Percentiles rank a stretch among this genome's conserved stretches.
Evolutionary conservation across 2,329 filamentous ascomycete species (phyloP).

Genomic region (Leptographium radiaticola): DNA sequence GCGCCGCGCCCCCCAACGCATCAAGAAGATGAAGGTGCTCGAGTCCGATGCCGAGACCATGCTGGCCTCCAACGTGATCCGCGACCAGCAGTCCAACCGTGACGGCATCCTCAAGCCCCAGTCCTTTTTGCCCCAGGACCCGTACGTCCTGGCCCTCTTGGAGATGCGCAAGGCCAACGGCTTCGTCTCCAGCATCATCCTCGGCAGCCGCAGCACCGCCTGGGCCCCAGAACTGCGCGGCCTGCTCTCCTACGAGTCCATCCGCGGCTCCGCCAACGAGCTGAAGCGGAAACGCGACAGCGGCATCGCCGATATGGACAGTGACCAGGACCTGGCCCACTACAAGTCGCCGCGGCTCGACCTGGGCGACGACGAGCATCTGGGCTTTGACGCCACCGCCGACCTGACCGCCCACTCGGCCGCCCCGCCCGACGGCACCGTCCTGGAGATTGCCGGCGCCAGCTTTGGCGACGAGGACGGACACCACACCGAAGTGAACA

Average conservation of each 20-base stretch:
- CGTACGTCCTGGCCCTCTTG: slow-evolving; percentile 73
- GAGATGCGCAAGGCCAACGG: slow-evolving; percentile 84
- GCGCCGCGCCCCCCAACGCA: slow-evolving; percentile 57
- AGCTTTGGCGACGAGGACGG: slow-evolving; percentile 30
- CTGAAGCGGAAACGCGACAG: slow-evolving; percentile 91
- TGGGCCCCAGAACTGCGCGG: slow-evolving; percentile 91
- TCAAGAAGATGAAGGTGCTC: slow-evolving; percentile 66
- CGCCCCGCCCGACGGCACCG: slow-evolving; percentile 44
- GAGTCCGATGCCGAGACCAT: slow-evolving; percentile 71
- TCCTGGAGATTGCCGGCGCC: slow-evolving; percentile 51
- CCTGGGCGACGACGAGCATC: slow-evolving; percentile 51
- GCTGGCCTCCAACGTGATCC: slow-evolving; percentile 64
- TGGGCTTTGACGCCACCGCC: slow-evolving; percentile 26
- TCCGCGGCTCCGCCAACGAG: slow-evolving; percentile 57
- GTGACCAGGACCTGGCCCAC: slow-evolving; percentile 46
- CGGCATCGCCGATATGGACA: slow-evolving; percentile 67
- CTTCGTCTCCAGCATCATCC: slow-evolving; percentile 79
- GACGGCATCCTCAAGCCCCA: slow-evolving; percentile 75
- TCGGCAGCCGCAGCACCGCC: slow-evolving; percentile 60
- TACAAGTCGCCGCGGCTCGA: slow-evolving; percentile 59
- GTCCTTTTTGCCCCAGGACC: slow-evolving; percentile 75
- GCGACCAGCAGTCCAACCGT: slow-evolving; percentile 73
- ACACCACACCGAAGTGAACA: neutral
- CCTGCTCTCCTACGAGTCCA: slow-evolving; percentile 76
- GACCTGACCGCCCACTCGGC: slow-evolving; percentile 37